Base-by-base conservation (phyloP, 805 yeast genomes). In the Scheffersomyces lignosus region DNA sequence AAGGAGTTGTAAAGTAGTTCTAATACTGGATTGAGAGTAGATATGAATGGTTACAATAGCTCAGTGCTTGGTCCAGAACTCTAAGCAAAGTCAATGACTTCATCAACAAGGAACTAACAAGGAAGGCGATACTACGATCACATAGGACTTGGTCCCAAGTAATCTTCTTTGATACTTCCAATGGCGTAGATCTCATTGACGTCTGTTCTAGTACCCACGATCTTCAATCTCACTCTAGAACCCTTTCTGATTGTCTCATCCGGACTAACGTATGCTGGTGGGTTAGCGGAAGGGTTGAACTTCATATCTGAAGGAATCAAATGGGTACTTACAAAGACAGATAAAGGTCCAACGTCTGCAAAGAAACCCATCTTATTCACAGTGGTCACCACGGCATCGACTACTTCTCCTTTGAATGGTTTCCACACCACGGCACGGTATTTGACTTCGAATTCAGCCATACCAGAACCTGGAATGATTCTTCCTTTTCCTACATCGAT, bases 401-500 rank as follows among this genome's bases (percentile, higher is more conserved):
- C 98, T 5, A 93, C 99, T 64, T 93, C 99, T 24, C 98, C 99
- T 66, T 93, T 93, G 68, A 93, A 93, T 4, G 99, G 99, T 56
- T 91, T 86, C 95, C 96, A 93, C 23, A 93, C 97, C 35, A 93
- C 90, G 0, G 99, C 99, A 50, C 96, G 73, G 61, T 93, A 93
- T 62, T 88, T 87, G 36, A 93, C 98, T 51, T 88, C 95, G 54
- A 93, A 93, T 63, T 89, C 97, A 0, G 99, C 98, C 53, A 89
- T 82, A 2, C 99, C 99, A 40, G 83, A 81, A 16, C 90, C 83
- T 3, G 98, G 96, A 29, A 93, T 76, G 45, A 93, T 87, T 50
- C 86, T 73, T 14, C 99, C 99, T 51, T 88, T 83, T 32, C 96
- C 99, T 24, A 93, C 95, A 56, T 93, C 97, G 40, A 93, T 88